Conservation (phyloP, 768 basidiomycete genomes). For the Chalciporus chontae region DNA sequence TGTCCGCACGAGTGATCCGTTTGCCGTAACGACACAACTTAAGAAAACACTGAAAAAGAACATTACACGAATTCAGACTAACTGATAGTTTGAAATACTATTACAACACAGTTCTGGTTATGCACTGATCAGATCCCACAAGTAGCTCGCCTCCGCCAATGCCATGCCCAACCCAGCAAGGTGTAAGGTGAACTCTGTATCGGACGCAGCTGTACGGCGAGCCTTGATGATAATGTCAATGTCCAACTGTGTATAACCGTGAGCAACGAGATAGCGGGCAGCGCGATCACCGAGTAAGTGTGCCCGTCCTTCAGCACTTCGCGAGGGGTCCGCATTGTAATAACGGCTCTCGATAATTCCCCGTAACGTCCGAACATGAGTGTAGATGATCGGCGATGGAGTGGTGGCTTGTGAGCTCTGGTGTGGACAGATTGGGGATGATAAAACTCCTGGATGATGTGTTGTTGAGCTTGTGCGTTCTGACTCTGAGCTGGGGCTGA, state of each 20-base stretch:
- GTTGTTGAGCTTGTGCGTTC: too few relatives aligned
- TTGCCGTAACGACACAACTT: too few relatives aligned
- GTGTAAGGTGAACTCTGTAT: neutral
- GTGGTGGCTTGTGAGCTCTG: too few relatives aligned
- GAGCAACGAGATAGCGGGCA: neutral
- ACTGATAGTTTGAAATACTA: too few relatives aligned
- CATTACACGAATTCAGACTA: too few relatives aligned
- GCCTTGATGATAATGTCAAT: neutral
- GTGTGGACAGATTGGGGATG: too few relatives aligned
- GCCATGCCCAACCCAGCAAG: neutral
- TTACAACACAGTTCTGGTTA: too few relatives aligned
- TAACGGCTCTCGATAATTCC: neutral
- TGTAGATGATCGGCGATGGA: constrained; percentile 1
- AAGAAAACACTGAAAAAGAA: too few relatives aligned
- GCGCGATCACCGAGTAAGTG: neutral
- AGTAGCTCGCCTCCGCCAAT: neutral
- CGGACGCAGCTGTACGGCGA: neutral
- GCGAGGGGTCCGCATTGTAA: neutral
- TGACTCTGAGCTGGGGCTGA: too few relatives aligned
- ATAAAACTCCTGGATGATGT: too few relatives aligned
- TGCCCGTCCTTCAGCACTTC: neutral
- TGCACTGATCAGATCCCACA: neutral
- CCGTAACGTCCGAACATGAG: neutral
- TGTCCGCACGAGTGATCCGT: too few relatives aligned
- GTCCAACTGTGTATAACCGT: neutral